Evolutionary conservation across 179 eudicot species (phyloP).

Genomic region (Sideroxylon spinosum): DNA sequence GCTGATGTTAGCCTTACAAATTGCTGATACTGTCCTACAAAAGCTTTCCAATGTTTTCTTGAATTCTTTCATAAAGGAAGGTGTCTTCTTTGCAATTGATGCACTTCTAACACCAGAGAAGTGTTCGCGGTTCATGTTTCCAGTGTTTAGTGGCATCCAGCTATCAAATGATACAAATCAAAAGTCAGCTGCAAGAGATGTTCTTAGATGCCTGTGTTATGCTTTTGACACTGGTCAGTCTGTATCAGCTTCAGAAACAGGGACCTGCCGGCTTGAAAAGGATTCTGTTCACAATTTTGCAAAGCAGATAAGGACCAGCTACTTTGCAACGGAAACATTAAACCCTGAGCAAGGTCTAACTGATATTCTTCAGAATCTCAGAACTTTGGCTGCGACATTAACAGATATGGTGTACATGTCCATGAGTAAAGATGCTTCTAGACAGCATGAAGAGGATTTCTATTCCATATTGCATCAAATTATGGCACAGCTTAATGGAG

Average conservation of each 20-base stretch:
- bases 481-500: constrained; percentile 56
- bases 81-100: constrained; percentile 71
- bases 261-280: constrained; percentile 61
- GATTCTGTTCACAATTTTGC: constrained; percentile 62
- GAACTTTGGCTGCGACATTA: constrained; percentile 45
- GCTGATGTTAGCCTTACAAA: constrained; percentile 60
- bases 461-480: constrained; percentile 44
- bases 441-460: constrained; percentile 48
- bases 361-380: constrained; percentile 63
- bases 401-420: constrained; percentile 39
- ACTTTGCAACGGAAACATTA: constrained; percentile 42
- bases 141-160: constrained; percentile 33
- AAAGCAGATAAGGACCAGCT: constrained; percentile 44
- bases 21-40: constrained; percentile 61
- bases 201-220: constrained; percentile 62
- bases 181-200: constrained; percentile 33
- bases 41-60: constrained; percentile 58
- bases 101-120: constrained; percentile 53
- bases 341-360: constrained; percentile 53
- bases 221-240: constrained; percentile 38
- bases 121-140: constrained; percentile 44
- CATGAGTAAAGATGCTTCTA: constrained; percentile 20
- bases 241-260: constrained; percentile 35
- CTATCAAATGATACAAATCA: constrained; percentile 25
- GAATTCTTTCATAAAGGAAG: constrained; percentile 75